Percentiles rank a stretch among this genome's conserved stretches.
Conservation (phyloP, 306 rosid genomes). For the Quercus engelmannii region DNA sequence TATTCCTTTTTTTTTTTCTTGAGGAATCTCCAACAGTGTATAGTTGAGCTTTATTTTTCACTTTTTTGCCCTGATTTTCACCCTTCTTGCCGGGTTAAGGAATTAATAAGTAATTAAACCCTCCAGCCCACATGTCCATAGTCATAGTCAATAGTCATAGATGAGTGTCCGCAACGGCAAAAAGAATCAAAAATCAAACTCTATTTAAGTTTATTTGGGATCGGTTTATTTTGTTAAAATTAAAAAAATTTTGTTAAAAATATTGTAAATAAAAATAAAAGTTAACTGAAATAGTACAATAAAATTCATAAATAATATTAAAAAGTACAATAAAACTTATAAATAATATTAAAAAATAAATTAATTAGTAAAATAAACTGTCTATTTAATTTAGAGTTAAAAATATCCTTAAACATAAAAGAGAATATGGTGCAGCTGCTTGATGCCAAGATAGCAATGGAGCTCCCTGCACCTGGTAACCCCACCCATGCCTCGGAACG, state of each 20-base stretch:
- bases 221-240: neutral
- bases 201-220: rapidly evolving
- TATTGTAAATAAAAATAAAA: rapidly evolving
- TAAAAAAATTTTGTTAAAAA: rapidly evolving
- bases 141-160: conserved; percentile 5
- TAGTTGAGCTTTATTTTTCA: conserved; percentile 13
- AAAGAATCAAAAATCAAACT: neutral
- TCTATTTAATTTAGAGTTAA: no score
- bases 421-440: neutral
- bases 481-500: conserved; percentile 34
- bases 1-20: neutral
- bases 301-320: rapidly evolving
- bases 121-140: conserved; percentile 19
- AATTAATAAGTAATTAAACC: neutral
- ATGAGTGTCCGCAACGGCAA: neutral
- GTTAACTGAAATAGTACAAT: rapidly evolving
- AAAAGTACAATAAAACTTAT: rapidly evolving
- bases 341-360: no score
- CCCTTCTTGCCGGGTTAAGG: conserved; percentile 15
- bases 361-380: rapidly evolving
- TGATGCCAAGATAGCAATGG: conserved; percentile 12
- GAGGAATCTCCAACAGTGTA: conserved; percentile 17
- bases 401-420: neutral
- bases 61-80: neutral
- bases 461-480: conserved; percentile 5